Evolutionary conservation across 257 asterid species (phyloP), one percentile per base, ranked within the genome.

Genomic region (Apocynum venetum): DNA sequence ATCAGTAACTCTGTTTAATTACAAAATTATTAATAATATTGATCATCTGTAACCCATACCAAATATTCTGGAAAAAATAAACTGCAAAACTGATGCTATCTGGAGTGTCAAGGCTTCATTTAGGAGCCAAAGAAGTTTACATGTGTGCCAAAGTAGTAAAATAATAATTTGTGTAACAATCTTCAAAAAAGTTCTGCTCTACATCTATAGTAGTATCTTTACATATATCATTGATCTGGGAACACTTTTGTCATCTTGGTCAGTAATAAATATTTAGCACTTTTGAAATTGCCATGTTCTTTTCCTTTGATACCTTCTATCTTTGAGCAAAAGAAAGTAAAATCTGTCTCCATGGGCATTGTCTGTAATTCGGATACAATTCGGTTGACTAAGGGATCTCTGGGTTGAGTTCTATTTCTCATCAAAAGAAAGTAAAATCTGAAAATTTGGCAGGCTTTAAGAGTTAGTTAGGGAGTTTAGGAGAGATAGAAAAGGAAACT

Each of bases 1-100:
- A 94, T 82, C 98, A 92, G 89, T 94, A 87, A 89, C 14, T 49
- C 44, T 49, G 61, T 59, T 79, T 10, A 11, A 52, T 53, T 61
- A 6, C 71, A 76, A 82, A 35, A 46, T 3, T 41, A 44, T 75
- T 13, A 4, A 36, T 31, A 36, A 66, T 11, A 41, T 73, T 46
- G n/a, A 51, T 73, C 70, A 11, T 66, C 15, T 74, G 6, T 44
- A 49, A 43, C 72, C 20, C 35, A 79, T 38, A 3, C 19, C 6
- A 31, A 10, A 41, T 70, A 4, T 20, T 14, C 36, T 13, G 41
- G 7, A 46, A 68, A 40, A 67, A 76, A 76, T 56, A 53, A 67
- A 6, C 47, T 40, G 8, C 19, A 20, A 63, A 35, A 35, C 8
- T 63, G 46, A 63, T 11, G 19, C 31, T 57, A 10, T 59, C 38